Evolutionary conservation across 495 filamentous ascomycete genomes (phyloP).

Genomic region (Halenospora varia): DNA sequence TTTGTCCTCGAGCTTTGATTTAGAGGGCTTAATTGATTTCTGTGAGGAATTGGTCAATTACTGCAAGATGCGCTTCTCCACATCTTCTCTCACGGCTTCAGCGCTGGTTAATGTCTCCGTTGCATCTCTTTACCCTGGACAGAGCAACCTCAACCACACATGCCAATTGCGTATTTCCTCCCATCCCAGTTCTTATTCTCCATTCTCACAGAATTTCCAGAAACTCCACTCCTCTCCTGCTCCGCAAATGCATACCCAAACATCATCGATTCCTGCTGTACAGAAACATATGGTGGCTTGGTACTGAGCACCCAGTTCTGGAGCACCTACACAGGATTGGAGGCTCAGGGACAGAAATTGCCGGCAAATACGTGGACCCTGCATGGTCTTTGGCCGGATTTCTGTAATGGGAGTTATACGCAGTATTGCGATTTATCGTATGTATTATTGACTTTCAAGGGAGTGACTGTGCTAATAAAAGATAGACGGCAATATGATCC

Average conservation of each 20-base stretch:
- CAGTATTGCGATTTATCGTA: conserved; percentile 49
- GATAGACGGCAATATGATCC: conserved; percentile 47
- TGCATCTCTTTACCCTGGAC: conserved; percentile 26
- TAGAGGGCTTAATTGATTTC: not conserved
- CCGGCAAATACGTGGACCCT: conserved; percentile 42
- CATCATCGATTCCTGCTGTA: conserved; percentile 45
- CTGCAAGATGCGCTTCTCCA: conserved; percentile 3
- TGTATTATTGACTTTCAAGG: not conserved
- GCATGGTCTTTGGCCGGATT: conserved; percentile 52
- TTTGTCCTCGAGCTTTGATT: not conserved
- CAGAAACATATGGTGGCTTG: conserved; percentile 48
- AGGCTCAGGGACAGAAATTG: conserved; percentile 41
- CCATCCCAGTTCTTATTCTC: not conserved
- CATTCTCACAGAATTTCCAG: conserved; percentile 17
- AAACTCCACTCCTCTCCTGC: conserved; percentile 40
- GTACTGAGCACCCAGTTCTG: conserved; percentile 49
- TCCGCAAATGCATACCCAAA: conserved; percentile 34
- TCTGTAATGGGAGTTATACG: conserved; percentile 44
- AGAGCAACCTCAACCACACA: conserved; percentile 40
- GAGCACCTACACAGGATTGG: conserved; percentile 47
- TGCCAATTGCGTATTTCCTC: conserved; percentile 30
- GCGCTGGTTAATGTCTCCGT: conserved; percentile 10
- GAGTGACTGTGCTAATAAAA: not conserved
- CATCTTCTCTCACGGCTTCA: not conserved
- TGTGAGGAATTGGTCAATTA: not conserved